Evolutionary conservation across 352 stramenopile species (phyloP).

Genomic region (Globisporangium cederbergense): DNA sequence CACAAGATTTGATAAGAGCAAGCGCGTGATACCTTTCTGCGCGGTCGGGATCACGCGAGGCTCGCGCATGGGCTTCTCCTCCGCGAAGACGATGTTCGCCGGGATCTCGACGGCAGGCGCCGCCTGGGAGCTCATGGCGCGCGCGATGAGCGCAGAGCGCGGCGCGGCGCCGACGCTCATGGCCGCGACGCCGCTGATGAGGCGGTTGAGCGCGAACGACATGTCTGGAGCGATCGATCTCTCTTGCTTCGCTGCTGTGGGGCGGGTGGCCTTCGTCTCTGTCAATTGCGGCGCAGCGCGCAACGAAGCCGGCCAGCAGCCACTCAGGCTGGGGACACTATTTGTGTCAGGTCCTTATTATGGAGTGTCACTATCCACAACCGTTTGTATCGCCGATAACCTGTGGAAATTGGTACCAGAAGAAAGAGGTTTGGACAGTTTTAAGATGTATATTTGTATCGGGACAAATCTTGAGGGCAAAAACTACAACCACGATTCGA

Average conservation of each 20-base stretch:
- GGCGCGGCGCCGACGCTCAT: conserved; percentile 45
- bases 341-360: not conserved
- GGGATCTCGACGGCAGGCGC: conserved; percentile 32
- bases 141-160: conserved; percentile 27
- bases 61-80: conserved; percentile 63
- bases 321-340: conserved; percentile 8
- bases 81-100: conserved; percentile 65
- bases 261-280: not conserved
- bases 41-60: conserved; percentile 64
- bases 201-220: conserved; percentile 45
- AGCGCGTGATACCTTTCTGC: conserved; percentile 36
- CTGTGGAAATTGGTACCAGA: not conserved
- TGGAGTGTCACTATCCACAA: not conserved
- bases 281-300: conserved; percentile 3
- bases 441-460: not conserved
- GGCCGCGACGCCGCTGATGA: conserved; percentile 53
- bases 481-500: not conserved
- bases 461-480: not conserved
- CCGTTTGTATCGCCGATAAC: not conserved
- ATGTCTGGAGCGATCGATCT: conserved; percentile 14
- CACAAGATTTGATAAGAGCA: not conserved
- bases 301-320: conserved; percentile 11
- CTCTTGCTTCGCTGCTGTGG: not conserved
- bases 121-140: conserved; percentile 32
- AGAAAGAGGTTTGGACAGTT: not conserved